Evolutionary conservation across 495 filamentous ascomycete species (phyloP).

Genomic region (Penicillium bovifimosum): DNA sequence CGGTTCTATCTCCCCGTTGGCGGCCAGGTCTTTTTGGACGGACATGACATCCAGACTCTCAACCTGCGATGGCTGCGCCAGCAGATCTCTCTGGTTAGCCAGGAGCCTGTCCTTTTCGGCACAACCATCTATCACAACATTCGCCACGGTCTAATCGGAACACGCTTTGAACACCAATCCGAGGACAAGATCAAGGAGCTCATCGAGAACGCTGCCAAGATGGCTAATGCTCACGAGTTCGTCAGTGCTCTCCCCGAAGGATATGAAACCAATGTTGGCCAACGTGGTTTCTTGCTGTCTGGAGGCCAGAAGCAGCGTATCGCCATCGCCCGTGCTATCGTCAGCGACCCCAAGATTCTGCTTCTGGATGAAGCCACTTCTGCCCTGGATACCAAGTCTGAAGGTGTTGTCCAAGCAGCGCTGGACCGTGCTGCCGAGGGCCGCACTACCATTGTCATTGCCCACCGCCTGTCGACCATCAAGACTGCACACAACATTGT

Average conservation of each 20-base stretch:
- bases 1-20: conserved; percentile 87
- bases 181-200: conserved; percentile 62
- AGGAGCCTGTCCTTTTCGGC: conserved; percentile 67
- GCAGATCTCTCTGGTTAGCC: conserved; percentile 83
- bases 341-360: conserved; percentile 92
- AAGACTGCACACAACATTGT: conserved; percentile 93
- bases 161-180: conserved; percentile 59
- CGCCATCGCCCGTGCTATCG: conserved; percentile 80
- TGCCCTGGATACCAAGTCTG: conserved; percentile 91
- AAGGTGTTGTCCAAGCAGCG: conserved; percentile 91
- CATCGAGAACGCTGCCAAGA: conserved; percentile 75
- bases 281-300: conserved; percentile 85
- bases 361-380: conserved; percentile 93
- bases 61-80: conserved; percentile 90
- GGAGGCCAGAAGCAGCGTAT: conserved; percentile 98
- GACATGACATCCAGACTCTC: conserved; percentile 69
- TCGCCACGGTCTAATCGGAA: conserved; percentile 80
- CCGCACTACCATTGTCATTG: conserved; percentile 95
- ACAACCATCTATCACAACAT: conserved; percentile 87
- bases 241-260: conserved; percentile 76
- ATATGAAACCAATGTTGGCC: conserved; percentile 92
- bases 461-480: conserved; percentile 91
- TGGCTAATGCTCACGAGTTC: conserved; percentile 93
- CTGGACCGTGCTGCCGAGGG: conserved; percentile 81
- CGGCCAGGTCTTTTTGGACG: conserved; percentile 76